A percentile compares a stretch with the other conserved stretches of the same genome.
Conservation (phyloP, 176 grass and related monocot species). For the Cenchrus fungigraminus region DNA sequence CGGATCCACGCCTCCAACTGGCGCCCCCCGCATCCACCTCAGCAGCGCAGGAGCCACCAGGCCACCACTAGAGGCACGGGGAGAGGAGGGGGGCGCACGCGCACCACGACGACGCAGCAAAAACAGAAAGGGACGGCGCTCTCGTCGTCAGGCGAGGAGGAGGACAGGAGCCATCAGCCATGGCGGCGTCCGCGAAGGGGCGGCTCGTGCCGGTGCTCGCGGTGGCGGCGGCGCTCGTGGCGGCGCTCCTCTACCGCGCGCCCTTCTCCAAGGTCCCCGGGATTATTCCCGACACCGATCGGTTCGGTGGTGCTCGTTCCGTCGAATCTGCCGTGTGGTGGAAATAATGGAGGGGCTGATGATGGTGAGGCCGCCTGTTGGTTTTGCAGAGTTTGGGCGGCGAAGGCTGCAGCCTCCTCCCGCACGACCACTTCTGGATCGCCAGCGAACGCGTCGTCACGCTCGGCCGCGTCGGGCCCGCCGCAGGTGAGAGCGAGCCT, state of each 20-base stretch:
- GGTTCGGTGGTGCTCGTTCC: too few species aligned
- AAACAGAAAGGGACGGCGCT: background rate
- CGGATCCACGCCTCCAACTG: background rate
- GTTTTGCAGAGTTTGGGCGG: conserved; percentile 51
- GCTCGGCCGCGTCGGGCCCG: conserved; percentile 68
- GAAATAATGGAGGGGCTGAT: background rate
- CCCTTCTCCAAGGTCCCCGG: conserved; percentile 48
- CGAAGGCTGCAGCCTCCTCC: conserved; percentile 76
- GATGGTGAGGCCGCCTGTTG: too few species aligned
- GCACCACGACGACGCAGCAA: background rate
- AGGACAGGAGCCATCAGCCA: background rate
- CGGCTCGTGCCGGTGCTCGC: conserved; percentile 60
- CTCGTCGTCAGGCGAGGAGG: background rate
- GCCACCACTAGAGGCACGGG: conserved; percentile 11
- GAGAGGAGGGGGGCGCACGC: background rate
- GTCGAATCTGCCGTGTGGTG: background rate
- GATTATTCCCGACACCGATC: conserved; percentile 8
- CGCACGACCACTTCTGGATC: conserved; percentile 83
- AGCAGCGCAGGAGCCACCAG: conserved; percentile 24
- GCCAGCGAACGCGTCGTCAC: conserved; percentile 82
- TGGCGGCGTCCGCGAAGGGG: conserved; percentile 41
- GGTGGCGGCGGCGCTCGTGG: conserved; percentile 57
- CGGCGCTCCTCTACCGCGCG: conserved; percentile 65
- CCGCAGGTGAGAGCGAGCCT: conserved; percentile 51
- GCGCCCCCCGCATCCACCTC: conserved; percentile 6